A percentile compares a stretch with the other conserved stretches of the same genome.
Evolutionary conservation across 345 rosid genomes (phyloP).

Genomic region (Boechera divaricarpa): DNA sequence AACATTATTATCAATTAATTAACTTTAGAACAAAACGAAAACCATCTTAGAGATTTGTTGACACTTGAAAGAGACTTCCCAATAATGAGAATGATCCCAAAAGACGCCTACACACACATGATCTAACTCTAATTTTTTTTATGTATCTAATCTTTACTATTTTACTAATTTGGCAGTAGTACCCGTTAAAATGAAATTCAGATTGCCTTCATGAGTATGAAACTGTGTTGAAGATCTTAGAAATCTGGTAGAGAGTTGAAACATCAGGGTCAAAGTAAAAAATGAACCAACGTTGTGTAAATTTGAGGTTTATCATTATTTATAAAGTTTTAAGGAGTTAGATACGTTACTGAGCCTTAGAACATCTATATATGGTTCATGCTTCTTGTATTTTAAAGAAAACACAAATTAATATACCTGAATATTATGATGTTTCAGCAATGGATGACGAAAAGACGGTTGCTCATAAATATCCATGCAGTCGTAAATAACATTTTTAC

Average conservation of each 20-base stretch:
- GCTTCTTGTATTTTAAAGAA: background rate
- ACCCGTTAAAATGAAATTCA: too few species aligned
- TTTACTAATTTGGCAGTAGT: too few species aligned
- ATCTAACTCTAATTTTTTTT: too few species aligned
- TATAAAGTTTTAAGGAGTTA: too few species aligned
- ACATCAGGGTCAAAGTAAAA: too few species aligned
- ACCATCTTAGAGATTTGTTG: background rate
- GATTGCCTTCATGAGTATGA: too few species aligned
- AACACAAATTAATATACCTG: background rate
- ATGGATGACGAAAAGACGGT: background rate
- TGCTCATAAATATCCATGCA: background rate
- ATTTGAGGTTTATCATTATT: too few species aligned
- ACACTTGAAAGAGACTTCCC: background rate
- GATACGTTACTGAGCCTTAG: background rate
- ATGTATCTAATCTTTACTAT: too few species aligned
- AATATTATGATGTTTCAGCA: background rate
- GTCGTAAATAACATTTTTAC: slow-evolving; percentile 2
- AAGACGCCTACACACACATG: too few species aligned
- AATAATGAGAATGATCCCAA: background rate
- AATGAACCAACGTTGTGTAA: too few species aligned
- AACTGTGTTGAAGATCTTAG: too few species aligned
- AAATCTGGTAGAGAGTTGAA: too few species aligned
- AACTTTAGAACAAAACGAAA: background rate
- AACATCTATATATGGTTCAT: background rate
- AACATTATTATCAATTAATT: background rate